A percentile compares a stretch with the other conserved stretches of the same genome.
These are phyloP conservation scores for Karstenula rhodostoma DNA, from an alignment of 2,329 filamentous ascomycete species.

Conservation along the genomic window DNA sequence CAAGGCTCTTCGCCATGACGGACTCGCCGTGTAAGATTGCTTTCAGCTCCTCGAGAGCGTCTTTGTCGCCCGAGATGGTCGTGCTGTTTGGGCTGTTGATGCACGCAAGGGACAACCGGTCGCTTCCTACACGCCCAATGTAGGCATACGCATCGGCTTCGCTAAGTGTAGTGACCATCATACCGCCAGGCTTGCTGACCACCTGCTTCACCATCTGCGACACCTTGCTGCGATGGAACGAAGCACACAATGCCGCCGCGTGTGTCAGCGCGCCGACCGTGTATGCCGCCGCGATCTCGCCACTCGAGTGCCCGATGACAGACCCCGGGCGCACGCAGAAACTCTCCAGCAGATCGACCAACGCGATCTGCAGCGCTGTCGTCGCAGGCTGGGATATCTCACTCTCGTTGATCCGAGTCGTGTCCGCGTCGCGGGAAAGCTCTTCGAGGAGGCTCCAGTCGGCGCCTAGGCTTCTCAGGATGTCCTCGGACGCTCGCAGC, in stretches of 20 bases:
- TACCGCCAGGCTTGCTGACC: not conserved
- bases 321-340: not conserved
- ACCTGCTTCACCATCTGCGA: not conserved
- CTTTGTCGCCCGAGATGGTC: conserved; percentile 54
- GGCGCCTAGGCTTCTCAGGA: not conserved
- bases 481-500: not conserved
- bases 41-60: conserved; percentile 47
- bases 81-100: conserved; percentile 52
- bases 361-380: conserved; percentile 23
- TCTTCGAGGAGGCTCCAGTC: not conserved
- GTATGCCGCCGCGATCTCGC: conserved; percentile 29
- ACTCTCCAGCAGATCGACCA: conserved; percentile 17
- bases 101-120: conserved; percentile 22
- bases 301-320: conserved; percentile 11
- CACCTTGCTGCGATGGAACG: conserved; percentile 9
- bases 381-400: conserved; percentile 20
- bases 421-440: not conserved
- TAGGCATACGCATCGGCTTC: not conserved
- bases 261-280: conserved; percentile 20
- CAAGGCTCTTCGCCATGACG: conserved; percentile 50
- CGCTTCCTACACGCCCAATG: not conserved
- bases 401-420: conserved; percentile 18
- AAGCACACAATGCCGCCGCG: conserved; percentile 18
- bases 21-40: conserved; percentile 43
- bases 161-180: not conserved